These are phyloP conservation scores for Teratosphaeria pseudoeucalypti DNA, from an alignment of 2,329 filamentous ascomycete genomes.

Conservation along the genomic window DNA sequence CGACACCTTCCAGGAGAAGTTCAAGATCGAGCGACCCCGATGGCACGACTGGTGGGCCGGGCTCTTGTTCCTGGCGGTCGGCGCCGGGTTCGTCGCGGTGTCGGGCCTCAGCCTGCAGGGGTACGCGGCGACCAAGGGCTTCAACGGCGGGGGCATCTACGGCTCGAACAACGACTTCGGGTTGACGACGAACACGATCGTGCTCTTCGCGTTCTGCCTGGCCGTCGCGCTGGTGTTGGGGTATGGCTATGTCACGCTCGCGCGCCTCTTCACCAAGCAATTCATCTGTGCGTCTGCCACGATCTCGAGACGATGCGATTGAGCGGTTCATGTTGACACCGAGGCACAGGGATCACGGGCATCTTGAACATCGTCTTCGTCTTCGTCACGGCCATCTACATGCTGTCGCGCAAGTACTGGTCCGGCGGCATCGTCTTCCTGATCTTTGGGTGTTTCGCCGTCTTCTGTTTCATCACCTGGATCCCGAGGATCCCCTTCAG, in stretches of 20 bases:
- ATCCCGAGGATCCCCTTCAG: conserved; percentile 84
- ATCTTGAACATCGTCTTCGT: conserved; percentile 79
- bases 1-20: conserved; percentile 63
- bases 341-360: conserved; percentile 52
- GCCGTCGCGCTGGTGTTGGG: conserved; percentile 64
- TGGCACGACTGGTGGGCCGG: conserved; percentile 84
- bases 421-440: conserved; percentile 81
- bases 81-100: conserved; percentile 64
- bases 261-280: conserved; percentile 54
- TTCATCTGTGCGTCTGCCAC: conserved; percentile 3
- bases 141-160: conserved; percentile 66
- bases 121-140: conserved; percentile 54
- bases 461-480: conserved; percentile 81
- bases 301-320: too few relatives aligned
- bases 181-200: conserved; percentile 72
- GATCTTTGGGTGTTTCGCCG: conserved; percentile 67
- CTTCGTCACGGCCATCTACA: conserved; percentile 78
- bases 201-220: conserved; percentile 73
- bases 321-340: too few relatives aligned
- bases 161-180: conserved; percentile 53
- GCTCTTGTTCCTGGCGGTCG: conserved; percentile 61
- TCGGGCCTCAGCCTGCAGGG: conserved; percentile 66
- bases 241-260: conserved; percentile 59
- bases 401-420: conserved; percentile 66
- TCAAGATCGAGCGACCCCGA: conserved; percentile 74